A percentile compares a stretch with the other conserved stretches of the same genome.
phyloP scores from a whole-genome alignment of 2,329 filamentous ascomycete species.

The Verticillium isaacii region DNA sequence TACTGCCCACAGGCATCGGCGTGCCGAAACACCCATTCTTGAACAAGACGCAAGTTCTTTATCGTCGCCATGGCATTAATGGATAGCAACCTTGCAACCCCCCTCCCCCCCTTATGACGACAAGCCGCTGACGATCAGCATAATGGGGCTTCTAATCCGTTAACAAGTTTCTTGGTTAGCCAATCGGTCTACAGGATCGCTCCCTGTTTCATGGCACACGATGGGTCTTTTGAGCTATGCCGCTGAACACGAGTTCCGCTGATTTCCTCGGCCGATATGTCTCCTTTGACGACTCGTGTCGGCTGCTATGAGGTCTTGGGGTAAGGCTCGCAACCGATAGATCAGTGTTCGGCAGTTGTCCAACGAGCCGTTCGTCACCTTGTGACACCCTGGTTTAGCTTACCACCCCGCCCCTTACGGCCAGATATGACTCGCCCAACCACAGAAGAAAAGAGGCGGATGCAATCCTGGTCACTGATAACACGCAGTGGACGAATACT shows the following conservation, averaged over 20 bases:
- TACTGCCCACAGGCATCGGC: not conserved
- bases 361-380: too few species aligned
- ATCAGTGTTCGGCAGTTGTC: too few species aligned
- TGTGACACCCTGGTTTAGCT: too few species aligned
- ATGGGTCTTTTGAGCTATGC: not conserved
- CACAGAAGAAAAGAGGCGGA: too few species aligned
- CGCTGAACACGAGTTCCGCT: not conserved
- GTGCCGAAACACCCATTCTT: not conserved
- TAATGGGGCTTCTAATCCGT: not conserved
- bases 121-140: not conserved
- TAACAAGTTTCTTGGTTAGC: not conserved
- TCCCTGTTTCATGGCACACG: not conserved
- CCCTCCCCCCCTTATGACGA: not conserved
- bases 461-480: too few species aligned
- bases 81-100: not conserved
- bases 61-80: not conserved
- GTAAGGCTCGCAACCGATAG: too few species aligned
- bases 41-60: not conserved
- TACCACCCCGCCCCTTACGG: too few species aligned
- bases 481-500: too few species aligned
- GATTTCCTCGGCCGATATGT: not conserved
- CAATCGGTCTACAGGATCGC: not conserved
- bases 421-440: too few species aligned
- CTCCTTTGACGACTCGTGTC: not conserved
- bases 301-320: not conserved